Percentiles rank a stretch among this genome's conserved stretches.
Conservation (phyloP, 352 stramenopile species). For the Phytophthora hybrid region DNA sequence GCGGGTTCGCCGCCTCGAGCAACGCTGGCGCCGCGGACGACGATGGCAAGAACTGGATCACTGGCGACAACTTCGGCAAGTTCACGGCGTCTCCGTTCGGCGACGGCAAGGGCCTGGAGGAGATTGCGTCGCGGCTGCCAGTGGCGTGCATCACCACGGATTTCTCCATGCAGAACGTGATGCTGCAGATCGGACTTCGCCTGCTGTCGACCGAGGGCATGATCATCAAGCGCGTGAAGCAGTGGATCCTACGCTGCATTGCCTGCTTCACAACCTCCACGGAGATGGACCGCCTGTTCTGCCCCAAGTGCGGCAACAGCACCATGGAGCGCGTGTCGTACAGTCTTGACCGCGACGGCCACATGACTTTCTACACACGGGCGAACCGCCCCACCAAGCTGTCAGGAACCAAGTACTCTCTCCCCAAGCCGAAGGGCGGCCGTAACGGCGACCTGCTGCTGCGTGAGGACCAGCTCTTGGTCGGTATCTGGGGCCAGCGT, state of each 20-base stretch:
- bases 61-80: conserved; percentile 61
- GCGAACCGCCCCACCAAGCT: conserved; percentile 90
- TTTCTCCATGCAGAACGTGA: conserved; percentile 92
- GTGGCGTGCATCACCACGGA: conserved; percentile 90
- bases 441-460: conserved; percentile 96
- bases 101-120: conserved; percentile 70
- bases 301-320: conserved; percentile 96
- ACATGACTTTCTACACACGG: conserved; percentile 89
- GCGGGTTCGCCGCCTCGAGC: conserved; percentile 78
- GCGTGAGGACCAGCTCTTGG: conserved; percentile 97
- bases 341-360: conserved; percentile 93
- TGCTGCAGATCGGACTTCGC: conserved; percentile 90
- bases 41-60: conserved; percentile 92
- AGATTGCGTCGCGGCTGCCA: conserved; percentile 57
- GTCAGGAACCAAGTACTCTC: conserved; percentile 97
- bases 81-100: conserved; percentile 83
- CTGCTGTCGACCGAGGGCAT: conserved; percentile 86
- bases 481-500: conserved; percentile 96
- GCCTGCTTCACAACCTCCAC: conserved; percentile 97
- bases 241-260: conserved; percentile 98
- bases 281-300: conserved; percentile 96
- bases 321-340: conserved; percentile 96
- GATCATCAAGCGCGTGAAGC: conserved; percentile 89
- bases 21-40: conserved; percentile 82
- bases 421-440: conserved; percentile 95